Conservation (phyloP, 2,329 filamentous ascomycete genomes). For the Zasmidium citrigriseum region DNA sequence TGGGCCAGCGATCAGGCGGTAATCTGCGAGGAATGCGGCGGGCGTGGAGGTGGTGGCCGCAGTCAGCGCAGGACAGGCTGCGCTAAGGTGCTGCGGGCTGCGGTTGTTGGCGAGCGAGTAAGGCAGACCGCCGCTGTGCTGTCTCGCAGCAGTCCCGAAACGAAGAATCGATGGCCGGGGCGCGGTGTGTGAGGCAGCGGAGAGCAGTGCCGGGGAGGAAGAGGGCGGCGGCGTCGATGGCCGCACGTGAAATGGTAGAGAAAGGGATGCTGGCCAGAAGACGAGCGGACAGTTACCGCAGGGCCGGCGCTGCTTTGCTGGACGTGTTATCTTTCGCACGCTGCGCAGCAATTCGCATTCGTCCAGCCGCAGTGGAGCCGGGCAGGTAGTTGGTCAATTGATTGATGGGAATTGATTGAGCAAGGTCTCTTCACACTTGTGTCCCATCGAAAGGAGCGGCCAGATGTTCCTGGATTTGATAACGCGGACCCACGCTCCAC, state of each 20-base stretch:
- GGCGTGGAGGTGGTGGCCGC: not conserved
- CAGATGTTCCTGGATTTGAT: too few relatives aligned
- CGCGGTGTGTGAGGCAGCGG: not conserved
- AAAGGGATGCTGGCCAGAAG: not conserved
- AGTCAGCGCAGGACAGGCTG: not conserved
- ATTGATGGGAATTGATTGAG: too few relatives aligned
- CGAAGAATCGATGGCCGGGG: not conserved
- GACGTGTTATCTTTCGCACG: too few relatives aligned
- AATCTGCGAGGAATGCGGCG: not conserved
- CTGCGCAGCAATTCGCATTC: not conserved
- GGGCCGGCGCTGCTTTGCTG: not conserved
- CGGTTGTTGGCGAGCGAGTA: not conserved
- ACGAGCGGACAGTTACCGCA: not conserved
- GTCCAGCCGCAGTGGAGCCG: not conserved
- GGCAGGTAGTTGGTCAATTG: not conserved
- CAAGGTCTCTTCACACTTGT: too few relatives aligned
- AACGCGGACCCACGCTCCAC: too few relatives aligned
- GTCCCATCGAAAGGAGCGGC: too few relatives aligned
- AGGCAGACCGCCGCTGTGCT: not conserved
- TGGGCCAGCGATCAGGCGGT: not conserved
- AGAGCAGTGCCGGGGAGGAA: not conserved
- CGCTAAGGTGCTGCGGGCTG: not conserved
- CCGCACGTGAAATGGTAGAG: not conserved
- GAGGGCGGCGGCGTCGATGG: not conserved
- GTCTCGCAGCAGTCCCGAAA: not conserved